Conservation (phyloP, 108 stramenopile species). For the Skeletonema grethae region DNA sequence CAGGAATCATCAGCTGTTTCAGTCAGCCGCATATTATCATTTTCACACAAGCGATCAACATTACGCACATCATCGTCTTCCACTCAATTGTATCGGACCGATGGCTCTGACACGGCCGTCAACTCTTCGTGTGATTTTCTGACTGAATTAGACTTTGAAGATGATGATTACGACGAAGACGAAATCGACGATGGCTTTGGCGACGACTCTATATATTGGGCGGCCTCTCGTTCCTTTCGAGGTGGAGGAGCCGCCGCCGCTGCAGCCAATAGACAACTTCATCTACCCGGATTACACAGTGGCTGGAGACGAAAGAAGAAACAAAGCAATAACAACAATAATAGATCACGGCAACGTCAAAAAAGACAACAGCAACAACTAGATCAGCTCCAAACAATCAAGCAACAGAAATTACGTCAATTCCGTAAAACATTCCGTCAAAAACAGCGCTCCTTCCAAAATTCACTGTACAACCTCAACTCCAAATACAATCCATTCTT, state of each 20-base stretch:
- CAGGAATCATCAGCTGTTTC: conserved; percentile 1
- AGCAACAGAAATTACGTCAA: conserved; percentile 29
- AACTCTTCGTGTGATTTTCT: not conserved
- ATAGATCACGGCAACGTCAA: not conserved
- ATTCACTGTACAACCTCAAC: conserved; percentile 30
- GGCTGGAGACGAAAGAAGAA: conserved; percentile 5
- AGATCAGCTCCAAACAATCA: conserved; percentile 7
- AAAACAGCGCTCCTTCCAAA: conserved; percentile 30
- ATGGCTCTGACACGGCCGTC: not conserved
- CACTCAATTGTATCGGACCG: not conserved
- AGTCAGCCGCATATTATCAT: not conserved
- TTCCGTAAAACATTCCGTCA: conserved; percentile 25
- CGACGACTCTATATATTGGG: not conserved
- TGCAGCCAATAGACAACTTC: not conserved
- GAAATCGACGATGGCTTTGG: not conserved
- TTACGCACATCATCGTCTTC: not conserved
- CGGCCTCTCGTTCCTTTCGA: not conserved
- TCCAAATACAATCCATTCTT: conserved; percentile 14
- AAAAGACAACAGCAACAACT: conserved; percentile 7
- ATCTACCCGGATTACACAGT: conserved; percentile 4
- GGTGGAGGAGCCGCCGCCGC: not conserved
- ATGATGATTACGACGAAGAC: not conserved
- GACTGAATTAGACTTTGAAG: conserved; percentile 5
- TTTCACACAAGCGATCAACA: not conserved
- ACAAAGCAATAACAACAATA: not conserved